A percentile compares a stretch with the other conserved stretches of the same genome.
phyloP scores from a whole-genome alignment of 2,329 filamentous ascomycete genomes.

The Fusarium ambrosium region DNA sequence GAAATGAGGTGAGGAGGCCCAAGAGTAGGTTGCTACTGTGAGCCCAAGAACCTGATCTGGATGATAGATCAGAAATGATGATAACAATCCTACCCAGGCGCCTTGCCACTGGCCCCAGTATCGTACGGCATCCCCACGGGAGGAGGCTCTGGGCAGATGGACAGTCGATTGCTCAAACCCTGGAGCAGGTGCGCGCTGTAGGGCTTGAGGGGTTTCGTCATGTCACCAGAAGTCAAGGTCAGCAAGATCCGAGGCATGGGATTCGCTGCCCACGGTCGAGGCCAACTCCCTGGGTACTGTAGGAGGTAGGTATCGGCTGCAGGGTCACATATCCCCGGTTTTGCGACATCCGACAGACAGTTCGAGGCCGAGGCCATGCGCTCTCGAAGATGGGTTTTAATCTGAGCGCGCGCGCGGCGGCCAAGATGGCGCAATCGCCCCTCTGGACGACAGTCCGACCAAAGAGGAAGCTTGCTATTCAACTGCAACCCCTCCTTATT shows the following conservation, averaged over 20 bases:
- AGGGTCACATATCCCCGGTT: background rate
- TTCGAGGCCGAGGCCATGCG: conserved; percentile 9
- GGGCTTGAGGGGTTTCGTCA: background rate
- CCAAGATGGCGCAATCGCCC: conserved; percentile 14
- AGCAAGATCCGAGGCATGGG: background rate
- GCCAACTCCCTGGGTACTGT: background rate
- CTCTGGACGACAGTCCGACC: conserved; percentile 9
- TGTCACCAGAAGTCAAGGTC: background rate
- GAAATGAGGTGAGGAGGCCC: background rate
- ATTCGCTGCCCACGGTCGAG: background rate
- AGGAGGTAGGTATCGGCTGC: background rate
- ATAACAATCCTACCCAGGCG: background rate
- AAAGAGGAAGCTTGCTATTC: conserved; percentile 34
- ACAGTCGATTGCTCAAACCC: background rate
- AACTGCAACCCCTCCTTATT: conserved; percentile 20
- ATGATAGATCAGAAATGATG: background rate
- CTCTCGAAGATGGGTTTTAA: background rate
- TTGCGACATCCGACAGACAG: conserved; percentile 13
- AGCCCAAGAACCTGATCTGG: conserved; percentile 13
- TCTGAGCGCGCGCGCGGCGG: background rate
- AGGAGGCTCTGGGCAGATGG: background rate
- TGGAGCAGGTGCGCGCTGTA: background rate
- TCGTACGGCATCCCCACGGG: background rate
- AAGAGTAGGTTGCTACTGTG: background rate
- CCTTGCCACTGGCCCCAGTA: background rate